Conservation (phyloP, 495 filamentous ascomycete genomes). For the Aspergillus diversus region DNA sequence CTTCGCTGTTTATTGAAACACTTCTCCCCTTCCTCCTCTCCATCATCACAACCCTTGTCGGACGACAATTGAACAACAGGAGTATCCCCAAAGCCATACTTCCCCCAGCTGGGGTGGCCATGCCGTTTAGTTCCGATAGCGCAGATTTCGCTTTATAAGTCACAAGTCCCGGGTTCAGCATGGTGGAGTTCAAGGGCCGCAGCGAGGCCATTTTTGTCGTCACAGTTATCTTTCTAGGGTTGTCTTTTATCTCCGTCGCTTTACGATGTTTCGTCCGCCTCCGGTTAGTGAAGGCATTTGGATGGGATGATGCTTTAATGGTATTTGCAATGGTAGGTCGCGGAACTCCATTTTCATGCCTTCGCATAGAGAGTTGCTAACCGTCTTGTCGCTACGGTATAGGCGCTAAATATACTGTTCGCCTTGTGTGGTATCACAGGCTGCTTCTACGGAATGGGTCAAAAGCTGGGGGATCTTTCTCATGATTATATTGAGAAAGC, state of each 20-base stretch:
- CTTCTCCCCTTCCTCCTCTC: background rate
- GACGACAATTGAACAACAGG: background rate
- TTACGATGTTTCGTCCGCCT: conserved; percentile 48
- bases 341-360: background rate
- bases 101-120: conserved; percentile 4
- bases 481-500: conserved; percentile 34
- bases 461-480: conserved; percentile 23
- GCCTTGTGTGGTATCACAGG: conserved; percentile 45
- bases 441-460: conserved; percentile 41
- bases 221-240: conserved; percentile 40
- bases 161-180: conserved; percentile 20
- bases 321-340: conserved; percentile 44
- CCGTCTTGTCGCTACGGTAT: background rate
- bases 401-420: conserved; percentile 41
- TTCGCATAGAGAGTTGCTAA: background rate
- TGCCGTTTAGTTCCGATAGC: background rate
- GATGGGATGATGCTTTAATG: conserved; percentile 50
- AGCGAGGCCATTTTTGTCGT: conserved; percentile 44
- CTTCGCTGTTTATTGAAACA: background rate
- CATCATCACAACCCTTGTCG: background rate
- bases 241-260: conserved; percentile 43
- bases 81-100: background rate
- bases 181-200: conserved; percentile 42
- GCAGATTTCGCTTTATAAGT: background rate
- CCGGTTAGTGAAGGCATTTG: conserved; percentile 44